Conservation (phyloP, 2,329 filamentous ascomycete species). For the Fusarium torulosum region DNA sequence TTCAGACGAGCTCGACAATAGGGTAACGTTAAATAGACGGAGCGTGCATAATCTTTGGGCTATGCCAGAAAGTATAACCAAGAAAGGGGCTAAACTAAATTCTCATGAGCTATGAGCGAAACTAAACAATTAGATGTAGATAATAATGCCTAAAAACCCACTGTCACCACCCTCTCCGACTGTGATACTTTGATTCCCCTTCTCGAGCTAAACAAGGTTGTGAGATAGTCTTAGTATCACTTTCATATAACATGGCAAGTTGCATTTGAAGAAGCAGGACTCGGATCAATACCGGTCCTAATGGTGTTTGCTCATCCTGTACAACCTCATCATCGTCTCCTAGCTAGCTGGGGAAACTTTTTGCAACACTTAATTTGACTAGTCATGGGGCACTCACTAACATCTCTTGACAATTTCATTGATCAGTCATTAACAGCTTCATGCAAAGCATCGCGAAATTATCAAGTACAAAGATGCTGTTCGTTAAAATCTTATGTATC, state of each 20-base stretch:
- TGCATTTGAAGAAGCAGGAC: not conserved
- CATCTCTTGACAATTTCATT: not conserved
- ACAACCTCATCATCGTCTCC: no score
- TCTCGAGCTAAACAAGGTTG: not conserved
- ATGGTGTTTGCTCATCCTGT: no score
- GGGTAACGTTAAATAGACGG: not conserved
- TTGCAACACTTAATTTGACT: no score
- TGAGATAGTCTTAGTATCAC: not conserved
- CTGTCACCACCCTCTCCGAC: not conserved
- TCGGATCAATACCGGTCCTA: no score
- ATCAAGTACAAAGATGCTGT: not conserved
- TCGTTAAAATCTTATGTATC: conserved; percentile 16
- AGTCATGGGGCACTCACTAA: not conserved
- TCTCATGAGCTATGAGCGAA: conserved; percentile 17
- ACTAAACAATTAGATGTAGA: conserved; percentile 1
- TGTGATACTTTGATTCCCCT: not conserved
- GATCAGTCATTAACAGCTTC: not conserved
- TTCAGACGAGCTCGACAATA: not conserved
- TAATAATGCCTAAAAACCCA: not conserved
- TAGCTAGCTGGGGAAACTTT: no score
- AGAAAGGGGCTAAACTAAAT: not conserved
- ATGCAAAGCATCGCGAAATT: not conserved
- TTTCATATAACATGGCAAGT: not conserved
- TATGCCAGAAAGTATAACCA: not conserved
- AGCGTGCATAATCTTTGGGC: not conserved